These are phyloP conservation scores for Strobilomyces confusus DNA, from an alignment of 768 basidiomycete species.

Conservation along the genomic window DNA sequence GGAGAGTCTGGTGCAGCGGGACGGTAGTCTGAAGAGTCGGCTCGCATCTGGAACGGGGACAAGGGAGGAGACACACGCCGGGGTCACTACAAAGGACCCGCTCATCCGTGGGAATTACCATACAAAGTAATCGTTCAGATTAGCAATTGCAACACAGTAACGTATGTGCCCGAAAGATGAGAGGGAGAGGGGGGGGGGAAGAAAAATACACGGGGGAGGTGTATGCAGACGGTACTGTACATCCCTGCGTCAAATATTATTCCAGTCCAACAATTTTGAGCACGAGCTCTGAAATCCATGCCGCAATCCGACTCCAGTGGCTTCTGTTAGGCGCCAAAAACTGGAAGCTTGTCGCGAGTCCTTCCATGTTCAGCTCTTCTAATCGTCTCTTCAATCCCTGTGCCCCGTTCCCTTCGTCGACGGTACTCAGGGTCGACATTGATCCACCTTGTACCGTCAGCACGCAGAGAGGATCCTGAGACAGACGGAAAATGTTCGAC, in stretches of 20 bases:
- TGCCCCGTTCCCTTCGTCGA: slow-evolving; percentile 47
- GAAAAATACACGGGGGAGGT: neutral
- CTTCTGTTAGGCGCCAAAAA: slow-evolving; percentile 58
- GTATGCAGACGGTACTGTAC: slow-evolving; percentile 18
- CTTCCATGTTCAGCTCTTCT: slow-evolving; percentile 70
- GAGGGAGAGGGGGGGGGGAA: too few relatives aligned
- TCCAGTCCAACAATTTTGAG: slow-evolving; percentile 44
- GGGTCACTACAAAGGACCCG: neutral
- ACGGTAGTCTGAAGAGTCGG: slow-evolving; percentile 24
- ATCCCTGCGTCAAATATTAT: slow-evolving; percentile 13
- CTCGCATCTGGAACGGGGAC: slow-evolving; percentile 22
- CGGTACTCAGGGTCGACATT: slow-evolving; percentile 58
- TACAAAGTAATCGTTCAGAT: slow-evolving; percentile 5
- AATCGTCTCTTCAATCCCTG: slow-evolving; percentile 51
- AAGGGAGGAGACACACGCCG: neutral
- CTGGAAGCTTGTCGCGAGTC: slow-evolving; percentile 66
- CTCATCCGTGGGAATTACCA: slow-evolving; percentile 18
- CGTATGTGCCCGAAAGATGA: neutral
- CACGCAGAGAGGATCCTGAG: slow-evolving; percentile 50
- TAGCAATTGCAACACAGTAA: neutral
- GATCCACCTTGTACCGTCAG: slow-evolving; percentile 46
- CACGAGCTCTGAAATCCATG: slow-evolving; percentile 69
- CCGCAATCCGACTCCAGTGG: slow-evolving; percentile 60
- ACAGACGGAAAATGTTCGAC: slow-evolving; percentile 71
- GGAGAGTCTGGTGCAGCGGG: slow-evolving; percentile 49